Conservation (phyloP, 257 asterid genomes). For the Ilex aquifolium region DNA sequence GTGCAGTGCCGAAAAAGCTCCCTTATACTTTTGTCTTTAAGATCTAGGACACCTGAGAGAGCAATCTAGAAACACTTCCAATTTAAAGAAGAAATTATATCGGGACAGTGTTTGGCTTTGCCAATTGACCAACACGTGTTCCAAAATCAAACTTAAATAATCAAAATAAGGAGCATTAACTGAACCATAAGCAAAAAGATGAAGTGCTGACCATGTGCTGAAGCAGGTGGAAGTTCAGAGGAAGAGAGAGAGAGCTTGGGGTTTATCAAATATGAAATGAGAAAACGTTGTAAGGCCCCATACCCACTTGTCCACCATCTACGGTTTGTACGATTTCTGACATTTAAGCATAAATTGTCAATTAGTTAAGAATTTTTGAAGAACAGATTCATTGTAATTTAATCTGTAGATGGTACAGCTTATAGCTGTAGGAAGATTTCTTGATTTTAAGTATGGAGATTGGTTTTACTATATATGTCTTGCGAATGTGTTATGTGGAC, state of each 20-base stretch:
- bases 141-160: not conserved
- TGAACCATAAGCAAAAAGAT: slow-evolving; percentile 3
- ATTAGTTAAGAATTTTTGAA: too few species aligned
- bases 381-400: too few species aligned
- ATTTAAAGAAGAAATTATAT: too few species aligned
- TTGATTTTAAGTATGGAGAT: slow-evolving; percentile 4
- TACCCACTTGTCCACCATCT: slow-evolving; percentile 9
- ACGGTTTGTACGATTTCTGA: not conserved
- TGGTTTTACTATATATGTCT: not conserved
- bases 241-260: slow-evolving; percentile 20
- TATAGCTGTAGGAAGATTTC: slow-evolving; percentile 10
- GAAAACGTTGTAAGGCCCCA: slow-evolving; percentile 16
- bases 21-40: too few species aligned
- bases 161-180: not conserved
- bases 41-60: too few species aligned
- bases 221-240: slow-evolving; percentile 20
- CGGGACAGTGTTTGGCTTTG: too few species aligned
- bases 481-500: too few species aligned
- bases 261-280: slow-evolving; percentile 7
- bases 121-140: slow-evolving; percentile 15
- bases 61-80: too few species aligned
- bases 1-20: too few species aligned
- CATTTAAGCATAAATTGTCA: not conserved
- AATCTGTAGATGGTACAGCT: not conserved
- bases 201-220: slow-evolving; percentile 46